Base-by-base conservation (phyloP, 495 filamentous ascomycete genomes). In the Penicillium chermesinum region DNA sequence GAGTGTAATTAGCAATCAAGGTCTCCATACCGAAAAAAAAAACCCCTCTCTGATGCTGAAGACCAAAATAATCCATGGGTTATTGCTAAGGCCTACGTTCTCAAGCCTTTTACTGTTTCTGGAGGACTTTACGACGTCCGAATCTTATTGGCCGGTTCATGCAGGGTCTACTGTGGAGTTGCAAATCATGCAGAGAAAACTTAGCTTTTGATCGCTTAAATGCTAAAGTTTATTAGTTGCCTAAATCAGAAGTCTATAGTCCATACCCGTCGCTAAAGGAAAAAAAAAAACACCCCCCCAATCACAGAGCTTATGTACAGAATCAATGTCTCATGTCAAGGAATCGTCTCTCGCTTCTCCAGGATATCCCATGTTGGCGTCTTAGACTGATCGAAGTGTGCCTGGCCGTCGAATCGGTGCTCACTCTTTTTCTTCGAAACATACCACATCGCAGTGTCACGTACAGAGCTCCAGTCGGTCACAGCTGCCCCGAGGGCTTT, bases 401-500 rank as follows among this genome's bases (percentile, higher is more conserved):
- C 52, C 33, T 52, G 42, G 1, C 62, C 64, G 53, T 67, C 67
- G 46, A 64, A 69, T 1, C 62, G 62, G 32, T 62, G 55, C 51
- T 68, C 42, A 27, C 65, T 54, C 38, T 55, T 67, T 55, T 74
- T 74, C 37, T 37, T 33, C 25, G 56, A 50, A 41, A 55, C 50
- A 53, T 73, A 73, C n/a, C n/a, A 41, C 56, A 71, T 65, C 32
- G 66, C 59, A 37, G 38, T 37, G 7, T 52, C 46, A 30, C 59
- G 51, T 10, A 73, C 58, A 36, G 7, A 56, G 14, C 48, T 44
- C 71, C 72, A 77, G 22, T 67, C 59, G 21, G 62, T 39, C 7
- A 58, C 32, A 7, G 46, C 52, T 9, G 62, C 71, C 19, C 73
- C 72, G 36, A 74, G 39, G 19, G 58, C 58, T 17, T 59, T 66